Conservation (phyloP, 345 rosid species). For the Lepidium sativum region DNA sequence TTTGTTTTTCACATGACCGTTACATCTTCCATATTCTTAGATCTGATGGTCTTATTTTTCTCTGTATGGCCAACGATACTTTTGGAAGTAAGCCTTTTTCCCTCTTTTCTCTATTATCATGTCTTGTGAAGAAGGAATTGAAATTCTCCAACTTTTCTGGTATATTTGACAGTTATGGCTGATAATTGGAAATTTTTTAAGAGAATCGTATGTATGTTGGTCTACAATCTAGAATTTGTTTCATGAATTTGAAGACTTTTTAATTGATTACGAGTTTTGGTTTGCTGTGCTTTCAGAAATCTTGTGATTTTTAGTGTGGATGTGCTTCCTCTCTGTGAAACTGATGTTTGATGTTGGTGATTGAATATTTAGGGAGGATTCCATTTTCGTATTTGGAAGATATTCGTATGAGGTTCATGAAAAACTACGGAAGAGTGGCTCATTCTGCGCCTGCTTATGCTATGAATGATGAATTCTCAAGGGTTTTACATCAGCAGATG, state of each 20-base stretch:
- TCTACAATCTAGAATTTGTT: neutral
- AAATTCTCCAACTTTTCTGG: neutral
- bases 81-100: slow-evolving; percentile 81
- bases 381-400: slow-evolving; percentile 98
- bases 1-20: slow-evolving; percentile 91
- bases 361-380: slow-evolving; percentile 57
- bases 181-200: neutral
- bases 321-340: neutral
- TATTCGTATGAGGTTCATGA: slow-evolving; percentile 93
- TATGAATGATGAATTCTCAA: slow-evolving; percentile 97
- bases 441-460: slow-evolving; percentile 86
- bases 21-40: slow-evolving; percentile 90
- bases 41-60: slow-evolving; percentile 82
- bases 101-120: neutral
- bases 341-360: neutral
- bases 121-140: neutral
- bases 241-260: too few relatives aligned
- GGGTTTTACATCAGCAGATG: slow-evolving; percentile 99
- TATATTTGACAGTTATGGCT: neutral
- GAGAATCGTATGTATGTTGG: neutral
- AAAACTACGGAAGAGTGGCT: slow-evolving; percentile 84
- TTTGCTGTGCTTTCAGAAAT: neutral
- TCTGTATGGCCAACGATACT: slow-evolving; percentile 95
- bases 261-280: neutral
- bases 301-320: neutral